Base-by-base conservation (phyloP, 148 eudicot species). In the Nepenthes gracilis region DNA sequence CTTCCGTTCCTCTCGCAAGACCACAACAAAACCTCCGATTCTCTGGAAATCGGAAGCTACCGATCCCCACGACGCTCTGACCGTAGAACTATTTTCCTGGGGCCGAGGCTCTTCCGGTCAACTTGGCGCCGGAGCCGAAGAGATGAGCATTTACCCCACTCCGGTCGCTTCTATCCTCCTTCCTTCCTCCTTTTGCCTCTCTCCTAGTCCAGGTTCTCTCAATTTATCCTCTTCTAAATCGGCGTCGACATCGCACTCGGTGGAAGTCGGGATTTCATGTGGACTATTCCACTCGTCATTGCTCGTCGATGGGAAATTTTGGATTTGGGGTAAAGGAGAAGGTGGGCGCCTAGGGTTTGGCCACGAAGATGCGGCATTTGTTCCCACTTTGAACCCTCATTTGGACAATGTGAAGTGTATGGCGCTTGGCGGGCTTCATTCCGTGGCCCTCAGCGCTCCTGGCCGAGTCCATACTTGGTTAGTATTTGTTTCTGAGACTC, bases 311-410 rank as follows among this genome's bases (percentile, higher is more conserved):
- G 91, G 95, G 33, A 64, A 65, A 67, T 32, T 84, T 1, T 93
- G 96, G 95, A 68, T 93, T 71, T 93, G 96, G 96, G 98, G 98
- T 1, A 93, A 93, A 68, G 98, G 98, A 5, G 98, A 93, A 49
- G 98, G 96, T 2, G 98, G 98, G 2, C 66, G 98, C 13, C 70
- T 93, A 15, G 98, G 98, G 56, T 59, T 86, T 14, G 96, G 84
- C 15, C 79, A 88, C 34, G 98, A 93, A 73, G 47, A 85, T 36
- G 12, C 85, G 0, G 58, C 64, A 7, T 82, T 79, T 54, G 79
- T 70, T 4, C 98, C 98, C 1, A 71, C 64, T 0, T 35, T 76
- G 66, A 93, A 93, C 47, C 70, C 75, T 11, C 55, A 72, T 64
- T 57, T 88, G 70, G 73, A 62, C 0, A n/a, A 37, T 35, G 80